Conservation (phyloP, 2,329 filamentous ascomycete genomes). For the Allantophomopsis lycopodina region DNA sequence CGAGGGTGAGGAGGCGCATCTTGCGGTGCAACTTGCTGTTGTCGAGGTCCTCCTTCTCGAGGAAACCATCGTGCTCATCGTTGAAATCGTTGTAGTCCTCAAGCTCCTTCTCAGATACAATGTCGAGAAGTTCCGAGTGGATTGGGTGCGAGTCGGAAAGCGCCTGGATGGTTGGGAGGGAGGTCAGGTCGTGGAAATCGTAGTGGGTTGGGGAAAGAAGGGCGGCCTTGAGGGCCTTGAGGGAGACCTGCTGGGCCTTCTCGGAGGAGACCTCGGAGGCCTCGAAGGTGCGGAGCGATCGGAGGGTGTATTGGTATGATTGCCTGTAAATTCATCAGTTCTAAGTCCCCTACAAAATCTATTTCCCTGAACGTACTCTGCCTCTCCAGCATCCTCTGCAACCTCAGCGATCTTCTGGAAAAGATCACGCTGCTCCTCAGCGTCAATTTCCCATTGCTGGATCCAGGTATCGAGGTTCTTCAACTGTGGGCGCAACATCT, state of each 20-base stretch:
- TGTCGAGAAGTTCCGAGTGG: constrained; percentile 85
- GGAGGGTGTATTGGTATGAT: constrained; percentile 54
- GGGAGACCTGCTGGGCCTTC: constrained; percentile 47
- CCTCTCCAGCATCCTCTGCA: constrained; percentile 65
- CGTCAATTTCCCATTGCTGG: constrained; percentile 65
- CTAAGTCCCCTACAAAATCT: no score
- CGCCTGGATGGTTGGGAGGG: constrained; percentile 67
- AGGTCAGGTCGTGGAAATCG: constrained; percentile 60
- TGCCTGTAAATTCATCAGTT: constrained; percentile 20
- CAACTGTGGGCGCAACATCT: constrained; percentile 71
- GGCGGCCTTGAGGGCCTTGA: constrained; percentile 53
- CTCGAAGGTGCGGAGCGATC: constrained; percentile 42
- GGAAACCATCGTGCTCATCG: constrained; percentile 76
- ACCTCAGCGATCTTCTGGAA: constrained; percentile 73
- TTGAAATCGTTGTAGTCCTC: constrained; percentile 95
- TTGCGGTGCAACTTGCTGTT: constrained; percentile 72
- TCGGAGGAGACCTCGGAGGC: constrained; percentile 42
- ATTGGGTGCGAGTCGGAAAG: constrained; percentile 72
- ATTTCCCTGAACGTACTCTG: constrained; percentile 41
- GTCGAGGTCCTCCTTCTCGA: constrained; percentile 64
- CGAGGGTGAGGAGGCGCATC: constrained; percentile 89
- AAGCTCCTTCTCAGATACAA: constrained; percentile 87
- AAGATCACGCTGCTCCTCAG: constrained; percentile 72
- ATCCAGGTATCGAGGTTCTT: constrained; percentile 76
- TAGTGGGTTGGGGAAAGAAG: constrained; percentile 52